Conservation (phyloP, 192 early-diverging fungal genomes). For the Dimargaris xerosporica region DNA sequence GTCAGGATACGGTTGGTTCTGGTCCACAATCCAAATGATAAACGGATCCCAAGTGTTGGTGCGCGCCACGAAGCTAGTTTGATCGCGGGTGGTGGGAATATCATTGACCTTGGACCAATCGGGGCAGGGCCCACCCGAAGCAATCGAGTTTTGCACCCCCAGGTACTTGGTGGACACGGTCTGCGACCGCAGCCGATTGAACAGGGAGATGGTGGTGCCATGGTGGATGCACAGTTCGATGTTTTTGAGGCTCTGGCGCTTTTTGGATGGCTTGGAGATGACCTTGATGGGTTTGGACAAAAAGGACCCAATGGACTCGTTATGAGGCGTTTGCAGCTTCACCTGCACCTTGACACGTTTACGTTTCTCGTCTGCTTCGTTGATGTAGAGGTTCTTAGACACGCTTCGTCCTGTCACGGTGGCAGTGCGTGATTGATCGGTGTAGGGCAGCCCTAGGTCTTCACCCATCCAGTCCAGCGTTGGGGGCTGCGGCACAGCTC, state of each 20-base stretch:
- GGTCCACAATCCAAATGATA: constrained; percentile 68
- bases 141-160: constrained; percentile 29
- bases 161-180: constrained; percentile 81
- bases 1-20: constrained; percentile 33
- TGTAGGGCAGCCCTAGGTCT: neutral
- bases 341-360: constrained; percentile 63
- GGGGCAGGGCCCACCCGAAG: constrained; percentile 29
- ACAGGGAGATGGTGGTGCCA: constrained; percentile 71
- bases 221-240: constrained; percentile 74
- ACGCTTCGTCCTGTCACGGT: constrained; percentile 52
- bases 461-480: constrained; percentile 29
- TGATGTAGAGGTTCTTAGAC: constrained; percentile 70
- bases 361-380: constrained; percentile 71
- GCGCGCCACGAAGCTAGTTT: constrained; percentile 57
- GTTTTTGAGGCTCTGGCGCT: constrained; percentile 71
- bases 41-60: constrained; percentile 77
- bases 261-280: constrained; percentile 86
- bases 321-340: constrained; percentile 47
- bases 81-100: constrained; percentile 8
- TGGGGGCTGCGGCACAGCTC: constrained; percentile 27
- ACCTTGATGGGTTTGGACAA: constrained; percentile 70
- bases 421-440: neutral
- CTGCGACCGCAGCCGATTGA: constrained; percentile 81
- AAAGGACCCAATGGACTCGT: constrained; percentile 45
- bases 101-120: constrained; percentile 27